Conservation (phyloP, 768 basidiomycete species). For the Rhodotorula graminis region DNA sequence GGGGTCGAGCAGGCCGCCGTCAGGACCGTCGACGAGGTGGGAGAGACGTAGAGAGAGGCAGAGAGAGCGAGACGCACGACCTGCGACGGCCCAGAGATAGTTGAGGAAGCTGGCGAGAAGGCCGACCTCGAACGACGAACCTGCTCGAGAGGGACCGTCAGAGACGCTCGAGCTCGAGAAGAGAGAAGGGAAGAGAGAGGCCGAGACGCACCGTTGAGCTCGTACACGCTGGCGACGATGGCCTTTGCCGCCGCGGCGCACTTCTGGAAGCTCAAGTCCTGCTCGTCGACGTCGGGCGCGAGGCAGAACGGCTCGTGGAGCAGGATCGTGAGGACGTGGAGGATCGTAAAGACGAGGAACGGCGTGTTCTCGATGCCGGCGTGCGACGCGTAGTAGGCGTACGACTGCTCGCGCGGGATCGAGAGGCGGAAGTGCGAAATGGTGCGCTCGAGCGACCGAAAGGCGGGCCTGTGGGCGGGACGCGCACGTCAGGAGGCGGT, state of each 20-base stretch:
- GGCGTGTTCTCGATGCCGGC: conserved; percentile 4
- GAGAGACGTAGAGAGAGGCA: too few species aligned
- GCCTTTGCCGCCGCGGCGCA: conserved; percentile 16
- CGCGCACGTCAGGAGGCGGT: too few species aligned
- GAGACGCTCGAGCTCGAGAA: too few species aligned
- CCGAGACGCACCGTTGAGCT: background rate
- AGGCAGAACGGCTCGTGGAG: conserved; percentile 37
- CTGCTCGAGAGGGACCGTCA: background rate
- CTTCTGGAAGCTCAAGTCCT: background rate
- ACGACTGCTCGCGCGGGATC: conserved; percentile 37
- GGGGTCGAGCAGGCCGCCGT: too few species aligned
- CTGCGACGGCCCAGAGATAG: conserved; percentile 17
- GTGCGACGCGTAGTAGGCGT: background rate
- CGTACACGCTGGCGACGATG: conserved; percentile 5
- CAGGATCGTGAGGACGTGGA: conserved; percentile 29
- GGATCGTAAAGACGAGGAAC: conserved; percentile 18
- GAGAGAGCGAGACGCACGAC: conserved; percentile 1
- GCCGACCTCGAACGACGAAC: conserved; percentile 28
- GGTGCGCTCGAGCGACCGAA: conserved; percentile 35
- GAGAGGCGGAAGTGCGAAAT: conserved; percentile 35
- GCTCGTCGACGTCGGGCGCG: background rate
- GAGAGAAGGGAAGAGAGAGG: background rate
- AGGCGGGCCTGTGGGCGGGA: conserved; percentile 32
- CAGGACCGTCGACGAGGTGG: too few species aligned
- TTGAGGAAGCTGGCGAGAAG: conserved; percentile 26